These are phyloP conservation scores for Marasmius tenuissimus DNA, from an alignment of 1,284 basidiomycete genomes.

Conservation along the genomic window DNA sequence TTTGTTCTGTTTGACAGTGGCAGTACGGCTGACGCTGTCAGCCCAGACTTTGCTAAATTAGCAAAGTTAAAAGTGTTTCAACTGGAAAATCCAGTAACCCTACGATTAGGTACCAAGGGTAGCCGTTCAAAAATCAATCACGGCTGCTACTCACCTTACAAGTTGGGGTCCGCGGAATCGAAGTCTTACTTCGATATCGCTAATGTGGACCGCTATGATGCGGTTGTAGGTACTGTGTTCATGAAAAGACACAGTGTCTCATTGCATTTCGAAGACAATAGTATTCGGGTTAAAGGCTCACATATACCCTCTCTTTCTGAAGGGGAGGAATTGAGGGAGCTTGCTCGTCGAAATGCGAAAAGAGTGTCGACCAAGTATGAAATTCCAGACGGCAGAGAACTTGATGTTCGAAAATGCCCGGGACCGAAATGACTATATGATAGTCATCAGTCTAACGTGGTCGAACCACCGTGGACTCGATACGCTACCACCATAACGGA, in stretches of 20 bases:
- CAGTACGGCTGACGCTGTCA: conserved; percentile 19
- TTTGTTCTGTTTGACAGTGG: conserved; percentile 23
- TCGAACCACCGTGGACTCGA: background rate
- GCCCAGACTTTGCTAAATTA: conserved; percentile 18
- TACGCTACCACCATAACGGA: background rate
- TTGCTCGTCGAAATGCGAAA: background rate
- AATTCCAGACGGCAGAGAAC: too few relatives aligned
- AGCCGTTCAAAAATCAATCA: too few relatives aligned
- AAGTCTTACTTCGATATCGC: conserved; percentile 14
- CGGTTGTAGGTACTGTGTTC: background rate
- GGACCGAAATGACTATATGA: background rate
- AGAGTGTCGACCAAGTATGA: background rate
- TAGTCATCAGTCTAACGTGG: background rate
- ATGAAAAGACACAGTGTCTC: background rate
- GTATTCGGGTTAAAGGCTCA: background rate
- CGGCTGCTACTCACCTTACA: too few relatives aligned
- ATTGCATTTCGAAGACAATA: background rate
- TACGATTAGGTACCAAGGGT: too few relatives aligned
- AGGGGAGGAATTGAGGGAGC: conserved; percentile 25
- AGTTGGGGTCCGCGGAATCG: too few relatives aligned
- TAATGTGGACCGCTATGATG: too few relatives aligned
- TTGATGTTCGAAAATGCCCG: too few relatives aligned
- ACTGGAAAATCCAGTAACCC: conserved; percentile 5
- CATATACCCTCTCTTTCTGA: conserved; percentile 5
- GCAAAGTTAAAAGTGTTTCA: conserved; percentile 8